These are phyloP conservation scores for Dorcoceras hygrometricum DNA, from an alignment of 257 asterid genomes.

Conservation along the genomic window DNA sequence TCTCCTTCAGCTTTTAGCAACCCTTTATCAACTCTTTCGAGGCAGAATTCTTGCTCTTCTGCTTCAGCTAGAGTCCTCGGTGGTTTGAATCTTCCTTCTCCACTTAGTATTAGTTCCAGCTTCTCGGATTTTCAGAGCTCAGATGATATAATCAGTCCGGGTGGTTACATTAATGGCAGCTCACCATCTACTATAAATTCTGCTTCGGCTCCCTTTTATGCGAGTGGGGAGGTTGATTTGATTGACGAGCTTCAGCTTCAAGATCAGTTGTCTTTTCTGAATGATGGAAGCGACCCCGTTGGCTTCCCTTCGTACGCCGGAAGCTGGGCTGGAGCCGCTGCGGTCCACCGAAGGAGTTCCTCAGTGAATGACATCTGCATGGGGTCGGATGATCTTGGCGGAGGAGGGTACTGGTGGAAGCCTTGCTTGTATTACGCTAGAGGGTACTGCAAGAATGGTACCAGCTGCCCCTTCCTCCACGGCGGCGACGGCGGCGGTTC, in stretches of 20 bases:
- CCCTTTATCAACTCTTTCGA: constrained; percentile 28
- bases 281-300: constrained; percentile 28
- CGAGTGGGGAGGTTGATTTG: constrained; percentile 46
- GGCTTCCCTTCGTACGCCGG: constrained; percentile 29
- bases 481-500: constrained; percentile 47
- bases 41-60: constrained; percentile 42
- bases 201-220: constrained; percentile 48
- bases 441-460: constrained; percentile 73
- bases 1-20: constrained; percentile 32
- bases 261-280: background rate
- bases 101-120: constrained; percentile 47
- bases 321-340: constrained; percentile 33
- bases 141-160: constrained; percentile 41
- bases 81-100: constrained; percentile 50
- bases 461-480: constrained; percentile 59
- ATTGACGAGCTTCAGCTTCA: constrained; percentile 54
- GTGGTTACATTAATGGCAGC: constrained; percentile 16
- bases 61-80: constrained; percentile 32
- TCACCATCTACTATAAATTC: constrained; percentile 47
- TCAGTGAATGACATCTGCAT: constrained; percentile 55
- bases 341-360: constrained; percentile 60
- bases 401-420: constrained; percentile 63
- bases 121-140: constrained; percentile 39
- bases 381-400: constrained; percentile 41
- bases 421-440: constrained; percentile 66